phyloP scores from a whole-genome alignment of 768 basidiomycete species.

The Mycena maculata region DNA sequence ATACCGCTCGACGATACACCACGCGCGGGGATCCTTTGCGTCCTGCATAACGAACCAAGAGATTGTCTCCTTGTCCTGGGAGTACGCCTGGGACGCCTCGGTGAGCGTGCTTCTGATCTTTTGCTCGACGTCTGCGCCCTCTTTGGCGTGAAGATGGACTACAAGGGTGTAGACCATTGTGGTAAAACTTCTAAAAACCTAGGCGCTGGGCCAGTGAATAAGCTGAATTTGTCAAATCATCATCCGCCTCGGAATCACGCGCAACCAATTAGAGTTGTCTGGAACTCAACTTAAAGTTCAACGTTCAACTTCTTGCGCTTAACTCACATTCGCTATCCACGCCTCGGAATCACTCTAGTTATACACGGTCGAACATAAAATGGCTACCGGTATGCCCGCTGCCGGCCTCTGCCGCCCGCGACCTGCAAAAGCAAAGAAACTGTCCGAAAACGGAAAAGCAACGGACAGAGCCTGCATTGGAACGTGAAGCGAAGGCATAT shows the following conservation, averaged over 20 bases:
- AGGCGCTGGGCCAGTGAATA: too few species aligned
- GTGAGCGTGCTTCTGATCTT: neutral
- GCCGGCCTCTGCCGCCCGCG: slow-evolving; percentile 26
- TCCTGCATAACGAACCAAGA: slow-evolving; percentile 7
- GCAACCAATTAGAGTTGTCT: too few species aligned
- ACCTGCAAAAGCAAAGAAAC: slow-evolving; percentile 53
- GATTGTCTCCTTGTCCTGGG: neutral
- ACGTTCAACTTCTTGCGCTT: too few species aligned
- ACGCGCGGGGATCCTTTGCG: neutral
- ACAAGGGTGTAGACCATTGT: slow-evolving; percentile 11
- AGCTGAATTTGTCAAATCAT: neutral
- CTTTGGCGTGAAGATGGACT: neutral
- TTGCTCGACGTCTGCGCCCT: neutral
- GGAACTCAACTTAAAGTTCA: neutral
- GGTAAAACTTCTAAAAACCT: neutral
- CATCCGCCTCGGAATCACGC: too few species aligned
- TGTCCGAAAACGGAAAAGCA: slow-evolving; percentile 54
- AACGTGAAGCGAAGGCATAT: slow-evolving; percentile 60
- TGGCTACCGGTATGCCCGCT: slow-evolving; percentile 18
- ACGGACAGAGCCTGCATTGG: slow-evolving; percentile 58
- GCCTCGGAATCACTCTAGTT: too few species aligned
- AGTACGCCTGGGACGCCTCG: neutral
- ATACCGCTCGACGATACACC: slow-evolving; percentile 6
- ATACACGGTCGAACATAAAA: neutral
- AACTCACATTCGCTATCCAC: too few species aligned